A percentile compares a stretch with the other conserved stretches of the same genome.
Conservation (phyloP, 2,329 filamentous ascomycete genomes). For the Xenosphaeropsis pyriputrescens region DNA sequence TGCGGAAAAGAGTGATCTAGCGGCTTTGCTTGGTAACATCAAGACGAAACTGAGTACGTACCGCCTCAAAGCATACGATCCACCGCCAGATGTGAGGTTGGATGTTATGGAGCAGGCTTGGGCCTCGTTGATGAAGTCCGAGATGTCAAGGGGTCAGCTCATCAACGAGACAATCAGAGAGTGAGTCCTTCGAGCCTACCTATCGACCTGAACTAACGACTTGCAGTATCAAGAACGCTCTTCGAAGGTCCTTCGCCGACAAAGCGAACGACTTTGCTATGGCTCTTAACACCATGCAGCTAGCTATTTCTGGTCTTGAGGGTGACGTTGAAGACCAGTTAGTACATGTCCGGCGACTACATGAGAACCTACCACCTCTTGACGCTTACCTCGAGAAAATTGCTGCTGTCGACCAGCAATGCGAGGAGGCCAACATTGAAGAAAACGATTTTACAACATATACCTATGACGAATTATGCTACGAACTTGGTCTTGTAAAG, state of each 20-base stretch:
- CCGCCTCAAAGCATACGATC: slow-evolving; percentile 77
- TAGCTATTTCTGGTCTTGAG: slow-evolving; percentile 92
- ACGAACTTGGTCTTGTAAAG: slow-evolving; percentile 84
- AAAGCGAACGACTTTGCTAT: slow-evolving; percentile 97
- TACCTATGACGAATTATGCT: slow-evolving; percentile 89
- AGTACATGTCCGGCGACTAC: slow-evolving; percentile 71
- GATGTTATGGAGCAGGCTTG: slow-evolving; percentile 76
- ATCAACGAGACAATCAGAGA: slow-evolving; percentile 98
- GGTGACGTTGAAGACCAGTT: slow-evolving; percentile 94
- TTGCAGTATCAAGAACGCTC: slow-evolving; percentile 75
- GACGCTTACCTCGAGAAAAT: slow-evolving; percentile 86
- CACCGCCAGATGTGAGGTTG: slow-evolving; percentile 67
- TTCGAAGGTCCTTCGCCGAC: slow-evolving; percentile 86
- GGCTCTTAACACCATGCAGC: slow-evolving; percentile 84
- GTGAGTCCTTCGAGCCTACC: slow-evolving; percentile 28
- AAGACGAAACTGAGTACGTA: slow-evolving; percentile 98
- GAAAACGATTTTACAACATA: slow-evolving; percentile 99
- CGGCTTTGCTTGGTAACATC: slow-evolving; percentile 89
- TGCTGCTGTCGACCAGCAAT: slow-evolving; percentile 72
- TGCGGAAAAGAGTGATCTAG: slow-evolving; percentile 90
- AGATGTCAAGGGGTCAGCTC: slow-evolving; percentile 77
- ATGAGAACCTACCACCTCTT: slow-evolving; percentile 75
- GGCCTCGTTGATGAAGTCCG: slow-evolving; percentile 63
- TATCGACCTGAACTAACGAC: slow-evolving; percentile 14
- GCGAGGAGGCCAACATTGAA: slow-evolving; percentile 92